A percentile compares a stretch with the other conserved stretches of the same genome.
These are phyloP conservation scores for Telopea speciosissima DNA, from an alignment of 177 flowering plant species.

Conservation along the genomic window DNA sequence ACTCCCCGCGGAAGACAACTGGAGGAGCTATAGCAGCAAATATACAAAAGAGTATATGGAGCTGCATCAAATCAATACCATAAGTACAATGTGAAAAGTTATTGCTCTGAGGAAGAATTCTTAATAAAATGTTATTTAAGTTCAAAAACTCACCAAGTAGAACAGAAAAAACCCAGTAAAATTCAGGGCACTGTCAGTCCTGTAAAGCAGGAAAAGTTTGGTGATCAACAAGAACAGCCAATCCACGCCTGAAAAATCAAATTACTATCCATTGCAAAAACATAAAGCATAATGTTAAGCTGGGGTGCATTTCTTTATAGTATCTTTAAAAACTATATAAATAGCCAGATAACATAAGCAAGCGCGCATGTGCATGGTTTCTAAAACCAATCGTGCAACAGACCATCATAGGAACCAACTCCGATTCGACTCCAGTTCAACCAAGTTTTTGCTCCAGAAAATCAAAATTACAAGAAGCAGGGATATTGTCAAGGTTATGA, in stretches of 20 bases:
- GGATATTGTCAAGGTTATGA: no score
- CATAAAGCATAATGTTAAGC: no score
- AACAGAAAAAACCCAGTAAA: slow-evolving; percentile 88
- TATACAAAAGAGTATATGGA: slow-evolving; percentile 85
- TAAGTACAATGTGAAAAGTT: neutral
- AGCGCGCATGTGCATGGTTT: neutral
- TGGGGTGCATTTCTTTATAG: neutral
- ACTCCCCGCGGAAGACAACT: slow-evolving; percentile 77
- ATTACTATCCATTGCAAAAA: no score
- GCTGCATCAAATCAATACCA: slow-evolving; percentile 37
- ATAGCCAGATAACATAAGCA: neutral
- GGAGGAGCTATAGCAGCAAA: slow-evolving; percentile 99
- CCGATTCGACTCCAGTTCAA: no score
- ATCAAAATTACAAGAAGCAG: no score
- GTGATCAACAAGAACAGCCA: neutral
- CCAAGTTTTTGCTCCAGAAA: no score
- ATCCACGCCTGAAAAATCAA: slow-evolving; percentile 2
- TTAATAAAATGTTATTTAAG: neutral
- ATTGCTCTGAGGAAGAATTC: neutral
- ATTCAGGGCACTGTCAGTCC: slow-evolving; percentile 94
- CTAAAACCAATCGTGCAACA: no score
- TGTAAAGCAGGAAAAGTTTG: slow-evolving; percentile 27
- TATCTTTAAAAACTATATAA: no score
- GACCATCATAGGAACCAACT: no score
- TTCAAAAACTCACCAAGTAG: slow-evolving; percentile 59